Percentiles rank a stretch among this genome's conserved stretches.
These are phyloP conservation scores for Backusella luteola DNA, from an alignment of 192 early-diverging fungal genomes.

Conservation along the genomic window DNA sequence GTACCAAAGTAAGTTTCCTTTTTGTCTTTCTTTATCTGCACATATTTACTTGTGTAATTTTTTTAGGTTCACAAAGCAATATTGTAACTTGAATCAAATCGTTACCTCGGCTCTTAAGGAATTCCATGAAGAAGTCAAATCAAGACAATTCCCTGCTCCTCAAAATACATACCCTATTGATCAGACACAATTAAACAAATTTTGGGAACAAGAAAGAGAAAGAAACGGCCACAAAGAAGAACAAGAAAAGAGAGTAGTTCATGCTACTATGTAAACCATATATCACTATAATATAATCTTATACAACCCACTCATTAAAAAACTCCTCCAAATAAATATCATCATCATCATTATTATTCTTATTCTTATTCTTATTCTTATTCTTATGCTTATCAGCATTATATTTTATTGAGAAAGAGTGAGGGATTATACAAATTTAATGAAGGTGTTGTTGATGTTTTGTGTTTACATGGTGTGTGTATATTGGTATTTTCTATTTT, in stretches of 20 bases:
- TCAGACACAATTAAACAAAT: constrained; percentile 47
- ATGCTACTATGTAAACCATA: constrained; percentile 7
- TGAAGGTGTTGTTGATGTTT: background rate
- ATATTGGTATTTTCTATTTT: background rate
- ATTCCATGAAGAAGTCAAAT: constrained; percentile 79
- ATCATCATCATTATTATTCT: background rate
- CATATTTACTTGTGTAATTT: background rate
- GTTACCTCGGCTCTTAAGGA: constrained; percentile 70
- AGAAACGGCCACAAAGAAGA: background rate
- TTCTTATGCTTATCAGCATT: background rate
- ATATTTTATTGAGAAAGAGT: background rate
- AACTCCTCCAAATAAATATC: background rate
- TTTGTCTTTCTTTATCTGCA: background rate
- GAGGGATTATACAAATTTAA: background rate
- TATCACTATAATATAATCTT: background rate
- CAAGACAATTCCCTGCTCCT: constrained; percentile 72
- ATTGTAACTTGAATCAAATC: constrained; percentile 70
- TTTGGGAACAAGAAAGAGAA: constrained; percentile 26
- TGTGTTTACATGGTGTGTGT: background rate
- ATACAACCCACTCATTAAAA: background rate
- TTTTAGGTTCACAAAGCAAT: constrained; percentile 84
- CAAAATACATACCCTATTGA: constrained; percentile 83
- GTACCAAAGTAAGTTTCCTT: constrained; percentile 67
- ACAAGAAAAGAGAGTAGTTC: background rate
- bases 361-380: too few relatives aligned